Conservation (phyloP, 352 stramenopile species). For the Phytophthora pisi region DNA sequence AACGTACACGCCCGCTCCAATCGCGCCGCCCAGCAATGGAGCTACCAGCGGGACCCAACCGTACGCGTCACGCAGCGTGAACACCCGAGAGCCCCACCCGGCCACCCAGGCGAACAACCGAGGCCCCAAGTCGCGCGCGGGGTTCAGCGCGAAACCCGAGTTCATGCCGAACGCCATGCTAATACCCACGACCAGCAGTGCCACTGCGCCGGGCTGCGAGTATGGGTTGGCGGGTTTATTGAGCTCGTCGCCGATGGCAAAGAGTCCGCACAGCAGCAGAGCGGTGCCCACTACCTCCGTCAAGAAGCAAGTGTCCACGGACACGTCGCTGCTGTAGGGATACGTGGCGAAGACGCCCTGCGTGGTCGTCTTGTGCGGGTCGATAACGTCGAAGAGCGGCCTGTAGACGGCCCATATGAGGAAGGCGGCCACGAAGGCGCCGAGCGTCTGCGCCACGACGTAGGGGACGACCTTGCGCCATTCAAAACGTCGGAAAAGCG, state of each 20-base stretch:
- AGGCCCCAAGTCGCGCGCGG: constrained; percentile 49
- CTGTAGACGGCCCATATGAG: constrained; percentile 62
- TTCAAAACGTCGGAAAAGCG: constrained; percentile 50
- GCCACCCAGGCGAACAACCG: constrained; percentile 42
- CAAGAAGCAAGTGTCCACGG: constrained; percentile 43
- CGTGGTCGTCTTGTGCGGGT: constrained; percentile 41
- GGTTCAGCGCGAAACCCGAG: constrained; percentile 66
- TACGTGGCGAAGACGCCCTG: constrained; percentile 50
- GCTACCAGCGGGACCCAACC: constrained; percentile 31
- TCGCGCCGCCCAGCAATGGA: constrained; percentile 36
- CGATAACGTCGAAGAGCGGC: constrained; percentile 46
- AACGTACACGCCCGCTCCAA: constrained; percentile 41
- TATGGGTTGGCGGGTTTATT: constrained; percentile 51
- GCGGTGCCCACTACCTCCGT: constrained; percentile 58
- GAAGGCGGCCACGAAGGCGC: constrained; percentile 49
- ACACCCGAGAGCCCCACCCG: constrained; percentile 44
- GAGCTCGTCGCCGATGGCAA: constrained; percentile 45
- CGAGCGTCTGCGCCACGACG: constrained; percentile 45
- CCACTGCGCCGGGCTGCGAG: constrained; percentile 37
- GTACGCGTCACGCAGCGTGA: constrained; percentile 44
- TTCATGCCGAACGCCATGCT: constrained; percentile 72
- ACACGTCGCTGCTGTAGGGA: constrained; percentile 29
- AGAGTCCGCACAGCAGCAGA: constrained; percentile 52
- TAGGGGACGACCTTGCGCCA: constrained; percentile 52
- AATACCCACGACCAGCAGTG: constrained; percentile 51